Evolutionary conservation across 1,284 basidiomycete species (phyloP), one percentile per base, ranked within the genome.

Genomic region (Sanghuangporus weigelae): DNA sequence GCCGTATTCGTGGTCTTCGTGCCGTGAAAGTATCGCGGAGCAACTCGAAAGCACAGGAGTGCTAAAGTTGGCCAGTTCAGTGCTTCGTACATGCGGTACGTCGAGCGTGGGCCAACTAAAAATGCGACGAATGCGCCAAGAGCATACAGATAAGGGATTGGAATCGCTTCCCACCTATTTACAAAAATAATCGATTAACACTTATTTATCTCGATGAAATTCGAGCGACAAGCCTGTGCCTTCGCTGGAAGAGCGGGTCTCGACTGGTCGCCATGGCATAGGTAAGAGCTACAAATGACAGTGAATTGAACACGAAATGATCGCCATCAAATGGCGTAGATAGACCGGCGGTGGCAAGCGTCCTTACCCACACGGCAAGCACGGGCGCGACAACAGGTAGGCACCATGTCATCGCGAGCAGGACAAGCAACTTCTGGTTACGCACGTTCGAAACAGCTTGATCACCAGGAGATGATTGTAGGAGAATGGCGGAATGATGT

Each of bases 351-450:
- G 87, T 89, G 19, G 81, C 77, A 8, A 93, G 73, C 59, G 95
- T 96, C 60, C 95, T 85, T 0, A 89, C 88, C 96, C 96, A 99
- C 0, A 97, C 94, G 0, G 86, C 86, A 19, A 98, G 78, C 6
- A 91, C 87, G 0, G 94, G 89, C 0, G 86, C 89, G 7, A 84
- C 84, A 57, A 95, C 79, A 0, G 96, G 96, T 0, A 96, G 76
- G 0, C 97, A 79, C 81, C 87, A 89, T 10, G 92, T 87, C 81
- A 95, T 85, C n/a, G 95, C 75, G 51, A 95, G 75, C 10, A 96
- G 74, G 0, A 92, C 54, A 67, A 91, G 84, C 51, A 82, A 72
- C 69, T 81, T 84, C 67, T 85, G 82, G 68, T 85, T 76, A 63
- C 78, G 71, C 42, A 59, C 59, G 44, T 81, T 79, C 46, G 53